Conservation (phyloP, 352 stramenopile species). For the Globisporangium cederbergense region DNA sequence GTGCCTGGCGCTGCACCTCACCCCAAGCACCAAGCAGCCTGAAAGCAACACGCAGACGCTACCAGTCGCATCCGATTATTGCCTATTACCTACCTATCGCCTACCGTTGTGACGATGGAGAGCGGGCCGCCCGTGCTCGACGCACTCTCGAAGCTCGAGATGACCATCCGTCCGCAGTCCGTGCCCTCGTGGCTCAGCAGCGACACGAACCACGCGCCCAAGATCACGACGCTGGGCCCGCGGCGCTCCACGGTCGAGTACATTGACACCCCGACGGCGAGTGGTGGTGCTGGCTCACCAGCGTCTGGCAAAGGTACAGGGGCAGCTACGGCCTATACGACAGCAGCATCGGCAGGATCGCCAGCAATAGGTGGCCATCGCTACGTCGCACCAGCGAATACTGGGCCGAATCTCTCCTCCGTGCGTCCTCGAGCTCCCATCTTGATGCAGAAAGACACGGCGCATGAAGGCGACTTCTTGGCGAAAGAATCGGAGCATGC, state of each 20-base stretch:
- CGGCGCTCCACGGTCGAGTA: slow-evolving; percentile 49
- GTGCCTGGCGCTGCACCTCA: too few relatives aligned
- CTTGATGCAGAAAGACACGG: slow-evolving; percentile 43
- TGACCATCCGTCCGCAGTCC: slow-evolving; percentile 66
- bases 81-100: too few relatives aligned
- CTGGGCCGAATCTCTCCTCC: slow-evolving; percentile 17
- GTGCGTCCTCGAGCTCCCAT: slow-evolving; percentile 62
- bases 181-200: slow-evolving; percentile 73
- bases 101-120: slow-evolving; percentile 10
- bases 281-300: neutral
- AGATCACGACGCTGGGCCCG: slow-evolving; percentile 51
- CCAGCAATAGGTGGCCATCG: neutral
- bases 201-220: slow-evolving; percentile 64
- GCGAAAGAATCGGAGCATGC: slow-evolving; percentile 33
- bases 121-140: slow-evolving; percentile 42
- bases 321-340: neutral
- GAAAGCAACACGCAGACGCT: too few relatives aligned
- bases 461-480: slow-evolving; percentile 38
- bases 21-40: too few relatives aligned
- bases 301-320: neutral
- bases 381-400: neutral
- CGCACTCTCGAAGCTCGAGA: slow-evolving; percentile 62
- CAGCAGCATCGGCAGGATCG: neutral
- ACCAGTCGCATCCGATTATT: too few relatives aligned
- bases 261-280: slow-evolving; percentile 27